Evolutionary conservation across 805 yeast genomes (phyloP).

Genomic region (Schwanniomyces occidentalis): DNA sequence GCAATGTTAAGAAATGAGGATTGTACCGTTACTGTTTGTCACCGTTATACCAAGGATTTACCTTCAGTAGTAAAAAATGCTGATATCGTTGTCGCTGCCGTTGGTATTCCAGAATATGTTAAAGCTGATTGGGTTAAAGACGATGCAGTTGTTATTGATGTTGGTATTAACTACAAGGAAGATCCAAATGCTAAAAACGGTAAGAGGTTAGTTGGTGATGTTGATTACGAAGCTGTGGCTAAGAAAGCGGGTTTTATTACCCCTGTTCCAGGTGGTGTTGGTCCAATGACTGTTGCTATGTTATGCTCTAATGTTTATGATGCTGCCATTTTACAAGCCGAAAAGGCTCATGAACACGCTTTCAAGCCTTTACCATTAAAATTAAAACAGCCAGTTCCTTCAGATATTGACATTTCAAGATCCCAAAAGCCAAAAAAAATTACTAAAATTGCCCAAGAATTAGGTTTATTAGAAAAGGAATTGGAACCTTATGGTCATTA

Average conservation of each 20-base stretch:
- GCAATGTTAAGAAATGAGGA: conserved; percentile 75
- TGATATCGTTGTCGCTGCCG: conserved; percentile 89
- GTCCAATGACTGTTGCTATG: conserved; percentile 99
- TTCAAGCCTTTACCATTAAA: conserved; percentile 58
- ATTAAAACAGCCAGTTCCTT: conserved; percentile 68
- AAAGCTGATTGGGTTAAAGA: conserved; percentile 86
- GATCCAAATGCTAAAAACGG: conserved; percentile 79
- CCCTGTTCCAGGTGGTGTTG: conserved; percentile 99
- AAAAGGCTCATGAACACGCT: conserved; percentile 47
- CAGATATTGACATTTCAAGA: conserved; percentile 88
- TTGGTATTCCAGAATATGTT: conserved; percentile 82
- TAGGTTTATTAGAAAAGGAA: conserved; percentile 77
- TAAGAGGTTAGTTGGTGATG: conserved; percentile 89
- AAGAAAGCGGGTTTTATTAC: conserved; percentile 70
- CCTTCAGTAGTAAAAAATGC: conserved; percentile 61
- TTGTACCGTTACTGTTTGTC: conserved; percentile 87
- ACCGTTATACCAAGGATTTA: conserved; percentile 67
- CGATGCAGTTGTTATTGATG: conserved; percentile 87
- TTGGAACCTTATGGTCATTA: conserved; percentile 85
- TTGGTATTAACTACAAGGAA: conserved; percentile 87
- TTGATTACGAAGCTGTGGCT: conserved; percentile 71
- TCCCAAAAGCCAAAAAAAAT: conserved; percentile 86
- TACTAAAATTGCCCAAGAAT: conserved; percentile 69
- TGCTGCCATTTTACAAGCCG: conserved; percentile 68
- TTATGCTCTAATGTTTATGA: conserved; percentile 76